A percentile compares a stretch with the other conserved stretches of the same genome.
These are phyloP conservation scores for Alternaria triticimaculans DNA, from an alignment of 2,329 filamentous ascomycete species.

Conservation along the genomic window DNA sequence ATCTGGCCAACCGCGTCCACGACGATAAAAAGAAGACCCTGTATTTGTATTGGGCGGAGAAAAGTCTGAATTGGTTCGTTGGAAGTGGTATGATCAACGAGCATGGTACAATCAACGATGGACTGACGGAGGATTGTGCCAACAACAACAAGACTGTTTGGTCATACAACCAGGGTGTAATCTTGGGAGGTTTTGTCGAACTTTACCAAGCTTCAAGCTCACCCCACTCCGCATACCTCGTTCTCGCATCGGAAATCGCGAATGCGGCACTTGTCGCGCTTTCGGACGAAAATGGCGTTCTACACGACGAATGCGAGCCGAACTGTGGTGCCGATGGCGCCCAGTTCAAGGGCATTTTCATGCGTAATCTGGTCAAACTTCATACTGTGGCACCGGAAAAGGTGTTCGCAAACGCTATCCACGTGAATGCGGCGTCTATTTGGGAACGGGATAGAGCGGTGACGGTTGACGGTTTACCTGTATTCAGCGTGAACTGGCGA, in stretches of 20 bases:
- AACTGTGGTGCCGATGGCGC: constrained; percentile 54
- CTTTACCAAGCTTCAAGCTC: constrained; percentile 51
- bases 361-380: constrained; percentile 68
- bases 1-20: constrained; percentile 42
- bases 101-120: constrained; percentile 61
- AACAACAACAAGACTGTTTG: constrained; percentile 58
- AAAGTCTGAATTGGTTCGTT: constrained; percentile 61
- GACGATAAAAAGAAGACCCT: constrained; percentile 42
- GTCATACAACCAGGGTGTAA: constrained; percentile 68
- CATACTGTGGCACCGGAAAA: constrained; percentile 59
- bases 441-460: constrained; percentile 64
- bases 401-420: constrained; percentile 62
- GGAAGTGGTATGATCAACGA: constrained; percentile 56
- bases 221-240: constrained; percentile 42
- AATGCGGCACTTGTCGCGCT: constrained; percentile 47
- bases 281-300: constrained; percentile 46
- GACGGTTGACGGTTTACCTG: constrained; percentile 40
- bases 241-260: constrained; percentile 48
- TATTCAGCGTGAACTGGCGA: constrained; percentile 69
- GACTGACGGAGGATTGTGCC: constrained; percentile 58
- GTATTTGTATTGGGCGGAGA: constrained; percentile 56
- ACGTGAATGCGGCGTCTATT: constrained; percentile 68
- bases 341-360: constrained; percentile 77
- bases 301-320: constrained; percentile 51
- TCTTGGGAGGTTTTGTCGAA: constrained; percentile 65